phyloP scores from a whole-genome alignment of 2,329 filamentous ascomycete species.

The Cordyceps cicadae region DNA sequence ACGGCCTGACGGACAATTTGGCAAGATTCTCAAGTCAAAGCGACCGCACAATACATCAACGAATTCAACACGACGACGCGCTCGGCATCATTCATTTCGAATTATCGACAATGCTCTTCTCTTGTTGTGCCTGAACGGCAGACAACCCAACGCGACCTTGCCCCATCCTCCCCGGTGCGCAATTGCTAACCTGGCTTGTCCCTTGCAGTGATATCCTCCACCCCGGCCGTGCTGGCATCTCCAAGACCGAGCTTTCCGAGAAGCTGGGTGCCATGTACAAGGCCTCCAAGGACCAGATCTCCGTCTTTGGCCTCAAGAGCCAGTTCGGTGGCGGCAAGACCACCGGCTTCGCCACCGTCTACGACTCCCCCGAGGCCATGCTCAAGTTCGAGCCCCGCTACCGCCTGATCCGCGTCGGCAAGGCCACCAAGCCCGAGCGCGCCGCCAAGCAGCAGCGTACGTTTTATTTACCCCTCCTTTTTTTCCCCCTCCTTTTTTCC shows the following conservation, averaged over 20 bases:
- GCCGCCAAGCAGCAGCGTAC: conserved; percentile 97
- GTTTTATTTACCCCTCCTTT: conserved; percentile 34
- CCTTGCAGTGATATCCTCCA: conserved; percentile 88
- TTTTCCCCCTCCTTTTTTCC: background rate
- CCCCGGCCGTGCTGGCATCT: conserved; percentile 96
- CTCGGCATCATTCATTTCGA: background rate
- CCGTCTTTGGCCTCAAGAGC: conserved; percentile 96
- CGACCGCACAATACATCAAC: background rate
- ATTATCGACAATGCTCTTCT: background rate
- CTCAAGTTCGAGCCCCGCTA: conserved; percentile 99
- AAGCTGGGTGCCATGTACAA: conserved; percentile 97
- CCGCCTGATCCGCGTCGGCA: conserved; percentile 88
- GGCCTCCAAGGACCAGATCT: conserved; percentile 94
- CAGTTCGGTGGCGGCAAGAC: conserved; percentile 99
- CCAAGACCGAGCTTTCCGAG: conserved; percentile 94
- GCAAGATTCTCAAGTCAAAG: too few species aligned
- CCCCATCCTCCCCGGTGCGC: background rate
- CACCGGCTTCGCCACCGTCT: conserved; percentile 96
- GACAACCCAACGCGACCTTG: background rate
- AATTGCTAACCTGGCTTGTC: conserved; percentile 4
- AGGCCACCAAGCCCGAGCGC: conserved; percentile 92
- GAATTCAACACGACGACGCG: background rate
- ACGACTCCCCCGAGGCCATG: conserved; percentile 96
- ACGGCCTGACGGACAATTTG: background rate
- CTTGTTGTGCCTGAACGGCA: background rate